phyloP scores from a whole-genome alignment of 257 asterid genomes.

The Leonotis leonurus region DNA sequence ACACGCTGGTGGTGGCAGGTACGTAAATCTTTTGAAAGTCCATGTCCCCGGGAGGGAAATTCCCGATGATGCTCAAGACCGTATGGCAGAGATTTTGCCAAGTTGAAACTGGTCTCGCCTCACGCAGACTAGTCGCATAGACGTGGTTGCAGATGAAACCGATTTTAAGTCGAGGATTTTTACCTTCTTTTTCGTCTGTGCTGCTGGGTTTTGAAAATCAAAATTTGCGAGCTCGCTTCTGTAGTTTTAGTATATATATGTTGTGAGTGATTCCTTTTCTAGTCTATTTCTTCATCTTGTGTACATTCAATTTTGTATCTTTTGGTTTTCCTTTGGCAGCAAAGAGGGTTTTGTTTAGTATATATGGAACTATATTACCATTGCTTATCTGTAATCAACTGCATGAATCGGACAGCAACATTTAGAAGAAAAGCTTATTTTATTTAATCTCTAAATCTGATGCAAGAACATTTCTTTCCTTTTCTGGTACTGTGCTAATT shows the following conservation, averaged over 20 bases:
- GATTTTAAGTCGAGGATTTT: slow-evolving; percentile 16
- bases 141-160: slow-evolving; percentile 17
- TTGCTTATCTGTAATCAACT: slow-evolving; percentile 23
- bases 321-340: slow-evolving; percentile 13
- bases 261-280: slow-evolving; percentile 31
- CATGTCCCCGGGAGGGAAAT: slow-evolving; percentile 93
- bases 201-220: slow-evolving; percentile 8
- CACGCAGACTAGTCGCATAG: slow-evolving; percentile 10
- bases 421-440: not conserved
- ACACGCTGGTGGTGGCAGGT: slow-evolving; percentile 42
- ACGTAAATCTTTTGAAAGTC: slow-evolving; percentile 60
- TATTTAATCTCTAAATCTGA: not conserved
- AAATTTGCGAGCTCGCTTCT: slow-evolving; percentile 5
- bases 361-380: slow-evolving; percentile 20
- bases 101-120: slow-evolving; percentile 31
- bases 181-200: not conserved
- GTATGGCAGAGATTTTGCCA: slow-evolving; percentile 54
- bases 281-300: slow-evolving; percentile 6
- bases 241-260: slow-evolving; percentile 19
- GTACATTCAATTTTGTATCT: slow-evolving; percentile 31
- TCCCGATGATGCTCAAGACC: slow-evolving; percentile 76
- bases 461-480: not conserved
- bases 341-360: slow-evolving; percentile 14
- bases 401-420: not conserved
- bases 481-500: too few species aligned